Base-by-base conservation (phyloP, 352 stramenopile species). In the Phytophthora pseudosyringae region DNA sequence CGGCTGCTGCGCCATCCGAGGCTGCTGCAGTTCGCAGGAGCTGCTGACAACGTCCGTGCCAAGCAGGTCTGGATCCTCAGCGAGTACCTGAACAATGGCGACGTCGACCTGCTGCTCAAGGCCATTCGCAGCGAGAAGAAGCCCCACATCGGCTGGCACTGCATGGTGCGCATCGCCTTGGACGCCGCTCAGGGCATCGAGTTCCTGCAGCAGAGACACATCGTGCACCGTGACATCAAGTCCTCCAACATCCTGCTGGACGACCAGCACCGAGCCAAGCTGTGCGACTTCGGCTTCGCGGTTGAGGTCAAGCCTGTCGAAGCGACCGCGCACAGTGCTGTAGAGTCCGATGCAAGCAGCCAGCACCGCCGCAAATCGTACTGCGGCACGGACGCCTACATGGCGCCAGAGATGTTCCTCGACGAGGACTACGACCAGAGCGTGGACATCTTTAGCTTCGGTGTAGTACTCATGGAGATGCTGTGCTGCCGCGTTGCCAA, bases 171-270 rank as follows among this genome's bases (percentile, higher is more conserved):
- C 39, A 90, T 94, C 43, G 86, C 84, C 11, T 67, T 94, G 25
- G 88, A 97, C 46, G 75, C 86, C 5, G 94, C 96, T 0, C 76
- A 89, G 48, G 97, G 95, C 59, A 93, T 99, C 54, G 83, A 93
- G 48, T 99, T 99, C 77, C 71, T 99, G 52, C 97, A 99, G 76
- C 76, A 80, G 41, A 75, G 76, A 31, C 71, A 78, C 50, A 84
- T 94, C 55, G 88, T 96, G 54, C 88, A 96, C 49, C 79, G 88
- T 11, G 88, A 96, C 62, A 92, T 96, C 65, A 96, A 96, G 67
- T 91, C 86, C n/a, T 91, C 84, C 58, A 95, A 95, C 55, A 94
- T 95, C 29, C 53, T 95, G 65, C 73, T 95, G 32, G 88, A 94
- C 57, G 78, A 86, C 10, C 50, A 88, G 13, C 79, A 84, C 56